Evolutionary conservation across 768 basidiomycete species (phyloP).

Genomic region (Mycena rebaudengoi): DNA sequence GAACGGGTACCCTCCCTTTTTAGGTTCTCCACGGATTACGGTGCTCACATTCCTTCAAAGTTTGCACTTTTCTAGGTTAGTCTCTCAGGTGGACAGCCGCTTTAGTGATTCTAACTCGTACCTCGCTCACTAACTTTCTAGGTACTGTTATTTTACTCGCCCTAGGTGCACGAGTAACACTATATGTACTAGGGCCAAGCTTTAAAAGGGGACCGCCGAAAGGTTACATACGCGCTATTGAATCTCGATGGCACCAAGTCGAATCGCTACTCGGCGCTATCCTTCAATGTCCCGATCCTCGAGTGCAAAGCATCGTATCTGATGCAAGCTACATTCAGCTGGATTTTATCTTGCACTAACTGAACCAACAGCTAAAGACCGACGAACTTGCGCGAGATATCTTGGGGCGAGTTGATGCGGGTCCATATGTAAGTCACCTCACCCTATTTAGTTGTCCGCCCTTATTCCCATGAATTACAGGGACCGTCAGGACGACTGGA

Average conservation of each 20-base stretch:
- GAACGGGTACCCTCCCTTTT: slow-evolving; percentile 51
- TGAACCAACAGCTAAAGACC: slow-evolving; percentile 50
- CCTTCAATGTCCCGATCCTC: slow-evolving; percentile 72
- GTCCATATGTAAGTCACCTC: slow-evolving; percentile 71
- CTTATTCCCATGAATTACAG: slow-evolving; percentile 47
- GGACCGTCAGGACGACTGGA: slow-evolving; percentile 73
- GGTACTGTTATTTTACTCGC: too few species aligned
- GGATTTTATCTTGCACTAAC: neutral
- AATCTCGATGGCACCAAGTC: slow-evolving; percentile 91
- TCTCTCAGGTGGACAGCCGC: too few species aligned
- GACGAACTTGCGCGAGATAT: slow-evolving; percentile 85
- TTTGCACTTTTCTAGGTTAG: slow-evolving; percentile 72
- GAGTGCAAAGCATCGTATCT: slow-evolving; percentile 67
- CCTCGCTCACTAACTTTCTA: too few species aligned
- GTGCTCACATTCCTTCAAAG: slow-evolving; percentile 44
- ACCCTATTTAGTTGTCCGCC: slow-evolving; percentile 14
- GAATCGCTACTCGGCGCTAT: slow-evolving; percentile 89
- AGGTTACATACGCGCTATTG: slow-evolving; percentile 93
- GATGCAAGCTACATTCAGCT: slow-evolving; percentile 41
- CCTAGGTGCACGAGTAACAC: neutral
- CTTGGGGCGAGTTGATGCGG: slow-evolving; percentile 76
- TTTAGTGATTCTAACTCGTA: too few species aligned
- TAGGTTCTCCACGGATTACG: slow-evolving; percentile 1
- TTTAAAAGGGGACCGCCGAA: slow-evolving; percentile 88
- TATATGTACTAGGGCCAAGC: slow-evolving; percentile 63